These are phyloP conservation scores for Cryptococcus amylolentus DNA, from an alignment of 1,284 basidiomycete genomes.

Conservation along the genomic window DNA sequence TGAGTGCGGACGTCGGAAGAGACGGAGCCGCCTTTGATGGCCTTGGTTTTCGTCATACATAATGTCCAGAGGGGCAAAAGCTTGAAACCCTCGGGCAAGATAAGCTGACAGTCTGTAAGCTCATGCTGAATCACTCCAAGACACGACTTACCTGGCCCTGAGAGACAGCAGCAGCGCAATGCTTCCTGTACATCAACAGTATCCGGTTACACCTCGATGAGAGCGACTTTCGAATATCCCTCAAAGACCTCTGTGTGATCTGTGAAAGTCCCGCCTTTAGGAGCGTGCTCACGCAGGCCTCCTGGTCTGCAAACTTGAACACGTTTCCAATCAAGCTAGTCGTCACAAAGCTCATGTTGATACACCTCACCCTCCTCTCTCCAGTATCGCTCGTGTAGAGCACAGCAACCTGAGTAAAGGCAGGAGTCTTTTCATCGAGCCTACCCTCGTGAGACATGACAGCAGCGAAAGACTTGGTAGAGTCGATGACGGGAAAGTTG, in stretches of 20 bases:
- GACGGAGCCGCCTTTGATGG: constrained; percentile 89
- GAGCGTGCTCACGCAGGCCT: constrained; percentile 71
- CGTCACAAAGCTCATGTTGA: constrained; percentile 80
- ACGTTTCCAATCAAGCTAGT: constrained; percentile 83
- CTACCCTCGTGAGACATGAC: constrained; percentile 60
- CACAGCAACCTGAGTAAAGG: constrained; percentile 84
- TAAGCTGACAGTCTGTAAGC: constrained; percentile 57
- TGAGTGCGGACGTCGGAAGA: constrained; percentile 90
- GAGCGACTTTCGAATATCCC: constrained; percentile 75
- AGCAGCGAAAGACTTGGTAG: constrained; percentile 74
- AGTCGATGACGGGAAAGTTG: constrained; percentile 74
- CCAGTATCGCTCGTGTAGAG: constrained; percentile 81
- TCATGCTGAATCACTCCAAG: neutral
- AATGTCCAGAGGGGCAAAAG: constrained; percentile 80
- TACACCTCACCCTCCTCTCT: constrained; percentile 75
- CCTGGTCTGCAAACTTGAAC: constrained; percentile 89
- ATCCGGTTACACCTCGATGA: constrained; percentile 82
- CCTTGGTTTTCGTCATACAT: constrained; percentile 83
- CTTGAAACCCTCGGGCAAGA: constrained; percentile 92
- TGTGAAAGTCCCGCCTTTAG: constrained; percentile 74
- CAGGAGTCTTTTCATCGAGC: constrained; percentile 72
- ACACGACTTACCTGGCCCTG: constrained; percentile 65
- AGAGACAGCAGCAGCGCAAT: constrained; percentile 81
- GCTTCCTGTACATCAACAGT: constrained; percentile 80
- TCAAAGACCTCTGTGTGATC: constrained; percentile 62